Base-by-base conservation (phyloP, 176 grass and related monocot species). In the Ensete ventricosum region DNA sequence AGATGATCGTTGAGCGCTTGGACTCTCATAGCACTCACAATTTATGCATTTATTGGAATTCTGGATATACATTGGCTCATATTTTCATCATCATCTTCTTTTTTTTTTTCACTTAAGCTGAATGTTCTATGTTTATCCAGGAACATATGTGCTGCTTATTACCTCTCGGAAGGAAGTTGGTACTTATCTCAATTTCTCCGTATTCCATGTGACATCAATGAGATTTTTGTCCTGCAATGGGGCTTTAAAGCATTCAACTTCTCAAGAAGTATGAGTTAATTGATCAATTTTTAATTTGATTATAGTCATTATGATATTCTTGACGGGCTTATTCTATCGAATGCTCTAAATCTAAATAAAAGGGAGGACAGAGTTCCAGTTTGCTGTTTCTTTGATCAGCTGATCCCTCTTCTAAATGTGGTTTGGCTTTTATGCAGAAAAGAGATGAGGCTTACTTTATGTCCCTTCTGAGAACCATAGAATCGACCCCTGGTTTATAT, bases 381-480 rank as follows among this genome's bases (percentile, higher is more conserved):
- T 77, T 16, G 60, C 82, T 21, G 54, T 75, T 12, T 3, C 34
- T 76, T 55, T 29, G 53, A 34, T 29, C 70, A n/a, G 34, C 71
- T 64, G 54, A 69, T 64, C 72, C 53, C 73, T 63, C 76, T 65
- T 69, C 20, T 80, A 62, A 53, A 55, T 60, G 71, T 77, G 16
- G 9, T 64, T 14, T 52, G 1, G 65, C 48, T 78, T 77, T 11
- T 77, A 10, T 91, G 84, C 84, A 98, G 95, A 98, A 87, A 89
- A 93, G 75, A 67, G 95, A 98, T 52, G 95, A 98, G 73, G 84
- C 84, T 54, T 98, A 98, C 82, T 98, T 98, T 72, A 98, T 89
- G 76, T 98, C 90, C 81, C 95, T 98, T 16, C 52, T 98, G 78
- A 93, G 83, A 86, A 98, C 84, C 63, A 84, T 87, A 69, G 95